Base-by-base conservation (phyloP, 164 flowering plant genomes). In the Nymphaea colorata region DNA sequence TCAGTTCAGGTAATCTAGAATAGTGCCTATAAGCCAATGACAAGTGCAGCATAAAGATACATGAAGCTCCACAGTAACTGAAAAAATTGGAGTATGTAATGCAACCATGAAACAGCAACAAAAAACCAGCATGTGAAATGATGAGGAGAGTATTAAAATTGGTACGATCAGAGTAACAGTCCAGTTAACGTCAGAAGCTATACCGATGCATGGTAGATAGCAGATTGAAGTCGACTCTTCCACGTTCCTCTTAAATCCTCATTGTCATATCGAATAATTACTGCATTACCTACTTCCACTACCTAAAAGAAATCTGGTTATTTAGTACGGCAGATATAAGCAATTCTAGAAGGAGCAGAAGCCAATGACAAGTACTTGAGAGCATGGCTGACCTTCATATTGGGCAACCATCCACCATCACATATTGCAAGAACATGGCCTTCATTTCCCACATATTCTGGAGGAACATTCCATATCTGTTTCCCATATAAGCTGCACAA, bases 191-290 rank as follows among this genome's bases (percentile, higher is more conserved):
- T 25, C 53, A 5, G 53, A 45, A 10, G 10, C 7, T 10, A 2
- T 82, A 94, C 99, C 82, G 98, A 94, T 72, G 96, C 92, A 78
- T 83, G 90, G 79, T 94, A 94, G 61, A 87, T 84, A 66, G 94
- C 93, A 72, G 91, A 89, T 76, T 83, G 96, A 72, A 94, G 73
- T 57, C 87, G 85, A 60, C 79, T 83, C 47, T 81, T 87, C 99
- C 99, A 94, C 44, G 76, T 79, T 70, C 70, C 85, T 71, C 77
- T 73, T 64, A 84, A 81, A 55, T 90, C 93, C 12, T 91, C 91
- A 67, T 86, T 79, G 66, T 91, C 96, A 74, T 74, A 90, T 44
- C 82, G 78, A 66, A 94, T 62, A 59, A 91, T 82, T 12, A 94
- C 44, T 17, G 96, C 87, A 85, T 82, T 90, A 44, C 63, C 76